phyloP scores from a whole-genome alignment of 371 early-diverging fungal genomes.

The Nematocida homosporus region DNA sequence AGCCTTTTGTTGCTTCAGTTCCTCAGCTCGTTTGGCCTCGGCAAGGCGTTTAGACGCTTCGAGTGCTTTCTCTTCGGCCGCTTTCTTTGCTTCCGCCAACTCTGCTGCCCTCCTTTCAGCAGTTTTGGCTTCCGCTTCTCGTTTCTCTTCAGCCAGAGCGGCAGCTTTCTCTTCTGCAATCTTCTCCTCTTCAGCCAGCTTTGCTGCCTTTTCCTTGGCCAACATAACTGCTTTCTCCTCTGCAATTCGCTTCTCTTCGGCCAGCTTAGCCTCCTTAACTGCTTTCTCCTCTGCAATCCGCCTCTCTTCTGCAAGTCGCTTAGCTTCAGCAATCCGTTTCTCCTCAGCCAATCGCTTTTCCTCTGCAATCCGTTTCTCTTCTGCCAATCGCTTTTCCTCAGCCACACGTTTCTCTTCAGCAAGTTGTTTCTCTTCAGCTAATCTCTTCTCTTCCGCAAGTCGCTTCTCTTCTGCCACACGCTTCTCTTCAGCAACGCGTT shows the following conservation, averaged over 20 bases:
- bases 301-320: conserved; percentile 13
- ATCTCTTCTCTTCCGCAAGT: not conserved
- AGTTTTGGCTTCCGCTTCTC: not conserved
- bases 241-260: not conserved
- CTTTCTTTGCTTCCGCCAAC: conserved; percentile 14
- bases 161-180: conserved; percentile 1
- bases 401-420: conserved; percentile 13
- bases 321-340: conserved; percentile 22
- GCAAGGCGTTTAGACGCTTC: conserved; percentile 26
- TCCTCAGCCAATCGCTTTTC: not conserved
- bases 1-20: not conserved
- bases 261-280: conserved; percentile 1
- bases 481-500: not conserved
- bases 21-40: conserved; percentile 14
- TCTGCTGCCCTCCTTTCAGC: not conserved
- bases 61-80: not conserved
- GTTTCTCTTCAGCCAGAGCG: not conserved
- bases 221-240: not conserved
- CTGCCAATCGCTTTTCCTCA: not conserved
- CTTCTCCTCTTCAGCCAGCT: not conserved
- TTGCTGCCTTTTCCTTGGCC: conserved; percentile 1
- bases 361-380: not conserved
- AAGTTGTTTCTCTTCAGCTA: conserved; percentile 11
- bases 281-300: not conserved
- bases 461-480: conserved; percentile 2